Base-by-base conservation (phyloP, 2,329 filamentous ascomycete species). In the Xylaria sp. region DNA sequence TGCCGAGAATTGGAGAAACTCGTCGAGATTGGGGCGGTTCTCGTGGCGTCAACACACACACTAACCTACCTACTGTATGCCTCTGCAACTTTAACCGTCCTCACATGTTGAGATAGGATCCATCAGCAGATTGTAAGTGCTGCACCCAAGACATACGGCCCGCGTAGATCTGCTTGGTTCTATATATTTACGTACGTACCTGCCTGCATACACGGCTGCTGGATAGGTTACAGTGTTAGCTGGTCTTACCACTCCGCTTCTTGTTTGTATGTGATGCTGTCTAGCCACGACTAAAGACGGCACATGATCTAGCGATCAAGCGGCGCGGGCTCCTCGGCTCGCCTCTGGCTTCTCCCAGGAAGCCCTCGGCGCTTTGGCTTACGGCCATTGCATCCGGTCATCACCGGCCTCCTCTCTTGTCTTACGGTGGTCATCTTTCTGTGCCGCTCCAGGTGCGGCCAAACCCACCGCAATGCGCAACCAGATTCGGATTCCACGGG, bases 391-490 rank as follows among this genome's bases (percentile, higher is more conserved):
- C 44, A 35, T 41, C 6, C n/a, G 40, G 38, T 44, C 35, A 48
- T 58, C 25, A 54, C 58, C 49, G 53, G 59, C 59, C 37, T 29
- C 19, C 10, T n/a, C 37, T 43, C 27, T 21, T 23, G 59, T 62
- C 29, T 44, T 41, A 58, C 54, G 35, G 27, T 15, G 23, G 31
- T 57, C 52, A 23, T 15, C 53, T 35, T 17, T 35, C 37, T 44
- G 51, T 43, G 10, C 29, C 31, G 35, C 40, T 25, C 10, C 29
- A 41, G 46, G n/a, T 37, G 33, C 47, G 31, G 33, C 8, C 47
- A 10, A 17, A 27, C 31, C 33, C 47, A 37, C 15, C 27, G 33
- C 33, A 6, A 23, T 38, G 10, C 13, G 10, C 46, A 23, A 15
- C 46, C 46, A 19, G 17, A 49, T 23, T 21, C 4, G 29, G 17